A percentile compares a stretch with the other conserved stretches of the same genome.
phyloP scores from a whole-genome alignment of 2,329 filamentous ascomycete genomes.

The Hypoxylon sp. region DNA sequence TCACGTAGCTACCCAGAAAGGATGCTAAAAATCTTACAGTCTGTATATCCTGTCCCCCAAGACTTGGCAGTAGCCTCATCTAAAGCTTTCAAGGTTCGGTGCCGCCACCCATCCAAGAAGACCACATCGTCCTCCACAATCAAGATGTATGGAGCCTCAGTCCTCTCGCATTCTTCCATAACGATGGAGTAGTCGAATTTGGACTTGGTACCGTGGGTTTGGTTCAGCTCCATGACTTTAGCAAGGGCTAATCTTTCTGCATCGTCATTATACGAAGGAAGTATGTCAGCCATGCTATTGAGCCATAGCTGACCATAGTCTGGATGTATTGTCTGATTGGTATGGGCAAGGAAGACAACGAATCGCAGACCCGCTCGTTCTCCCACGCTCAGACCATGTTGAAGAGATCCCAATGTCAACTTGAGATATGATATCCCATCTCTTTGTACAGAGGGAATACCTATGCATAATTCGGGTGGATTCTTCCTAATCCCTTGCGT shows the following conservation, averaged over 20 bases:
- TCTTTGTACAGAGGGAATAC: slow-evolving; percentile 43
- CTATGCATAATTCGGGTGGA: slow-evolving; percentile 46
- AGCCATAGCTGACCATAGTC: slow-evolving; percentile 45
- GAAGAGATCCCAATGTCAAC: slow-evolving; percentile 44
- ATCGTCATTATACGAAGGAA: slow-evolving; percentile 44
- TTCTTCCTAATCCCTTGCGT: not conserved
- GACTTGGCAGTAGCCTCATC: slow-evolving; percentile 36
- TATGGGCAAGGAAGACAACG: slow-evolving; percentile 49
- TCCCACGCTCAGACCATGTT: slow-evolving; percentile 37
- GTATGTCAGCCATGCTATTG: slow-evolving; percentile 42
- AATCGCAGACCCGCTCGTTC: slow-evolving; percentile 43
- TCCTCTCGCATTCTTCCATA: slow-evolving; percentile 46
- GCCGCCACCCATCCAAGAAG: slow-evolving; percentile 50
- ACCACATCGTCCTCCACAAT: slow-evolving; percentile 52
- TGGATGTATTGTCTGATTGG: slow-evolving; percentile 40
- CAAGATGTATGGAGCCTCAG: slow-evolving; percentile 45
- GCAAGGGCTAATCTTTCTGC: slow-evolving; percentile 31
- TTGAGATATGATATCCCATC: slow-evolving; percentile 47
- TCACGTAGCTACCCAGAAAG: not conserved
- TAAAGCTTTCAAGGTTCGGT: slow-evolving; percentile 43
- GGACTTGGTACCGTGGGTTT: slow-evolving; percentile 34
- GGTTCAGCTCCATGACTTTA: slow-evolving; percentile 18
- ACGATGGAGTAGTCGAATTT: slow-evolving; percentile 50
- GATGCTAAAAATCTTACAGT: slow-evolving; percentile 13
- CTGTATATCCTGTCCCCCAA: slow-evolving; percentile 37